Evolutionary conservation across 352 stramenopile genomes (phyloP), one percentile per base, ranked within the genome.

Genomic region (Bremia lactucae): DNA sequence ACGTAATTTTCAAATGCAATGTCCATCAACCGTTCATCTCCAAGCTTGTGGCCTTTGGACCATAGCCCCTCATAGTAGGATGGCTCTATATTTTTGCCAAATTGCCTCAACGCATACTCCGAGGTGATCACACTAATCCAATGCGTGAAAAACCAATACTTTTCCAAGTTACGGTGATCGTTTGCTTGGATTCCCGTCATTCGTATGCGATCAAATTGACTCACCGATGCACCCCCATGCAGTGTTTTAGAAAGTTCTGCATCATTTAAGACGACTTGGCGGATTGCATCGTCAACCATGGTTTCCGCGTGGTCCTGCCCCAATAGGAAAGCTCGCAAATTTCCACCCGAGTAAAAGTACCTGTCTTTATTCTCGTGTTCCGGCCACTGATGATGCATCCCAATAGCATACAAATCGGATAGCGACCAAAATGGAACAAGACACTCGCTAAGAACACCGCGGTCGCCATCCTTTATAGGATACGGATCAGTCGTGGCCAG

Each of bases 401-500:
- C 54, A 55, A 63, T 45, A 20, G 24, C 28, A 25, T 40, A 55
- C 44, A 63, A 40, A 55, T 63, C 44, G 4, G 29, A 55, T 11
- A 15, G n/a, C 2, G 54, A 59, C 48, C 54, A 63, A 47, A 57
- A 63, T 5, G 55, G 39, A 13, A 53, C 42, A 13, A 58, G 42
- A 48, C 49, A 58, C 44, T 15, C 36, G 18, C 41, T 52, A 26
- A 23, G 15, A 1, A 38, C 33, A 38, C 1, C 5, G 15, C 8
- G 1, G 33, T 38, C 33, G 14, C 15, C 33, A 10, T 38, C 14
- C 33, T 38, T 38, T 18, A 38, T 24, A n/a, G 33, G 33, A 10
- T 24, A 38, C 6, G n/a, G 33, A 38, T n/a, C 33, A 21, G 33
- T 24, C 15, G 33, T 38, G 33, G 33, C 33, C 10, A 38, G 33